phyloP scores from a whole-genome alignment of 1,139 yeast species.

The Saccharomyces hybrid region DNA sequence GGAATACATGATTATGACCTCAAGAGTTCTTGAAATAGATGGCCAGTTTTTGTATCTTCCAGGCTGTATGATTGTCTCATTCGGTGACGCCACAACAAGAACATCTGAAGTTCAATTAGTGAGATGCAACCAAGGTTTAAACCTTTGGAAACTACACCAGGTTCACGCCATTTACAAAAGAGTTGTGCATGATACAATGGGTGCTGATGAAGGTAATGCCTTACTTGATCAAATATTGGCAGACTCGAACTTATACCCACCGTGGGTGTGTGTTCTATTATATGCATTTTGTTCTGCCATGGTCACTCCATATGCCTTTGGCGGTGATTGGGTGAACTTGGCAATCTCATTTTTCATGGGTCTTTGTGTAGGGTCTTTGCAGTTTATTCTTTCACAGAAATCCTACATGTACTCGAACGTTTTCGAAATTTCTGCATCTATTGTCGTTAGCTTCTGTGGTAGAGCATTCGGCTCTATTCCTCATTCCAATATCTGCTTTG shows the following conservation, averaged over 20 bases:
- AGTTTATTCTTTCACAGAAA: conserved; percentile 71
- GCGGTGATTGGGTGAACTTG: conserved; percentile 84
- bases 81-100: conserved; percentile 88
- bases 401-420: conserved; percentile 84
- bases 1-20: conserved; percentile 85
- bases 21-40: conserved; percentile 81
- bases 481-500: conserved; percentile 65
- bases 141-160: conserved; percentile 70
- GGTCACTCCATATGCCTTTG: conserved; percentile 84
- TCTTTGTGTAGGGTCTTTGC: conserved; percentile 71
- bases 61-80: conserved; percentile 88
- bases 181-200: conserved; percentile 79
- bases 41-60: conserved; percentile 89
- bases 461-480: conserved; percentile 82
- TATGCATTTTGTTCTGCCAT: conserved; percentile 76
- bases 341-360: conserved; percentile 82
- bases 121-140: conserved; percentile 77
- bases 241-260: conserved; percentile 55
- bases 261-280: conserved; percentile 70
- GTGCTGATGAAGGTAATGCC: conserved; percentile 78
- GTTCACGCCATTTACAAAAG: conserved; percentile 78
- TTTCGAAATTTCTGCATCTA: conserved; percentile 84
- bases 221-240: conserved; percentile 61
- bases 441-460: conserved; percentile 78
- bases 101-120: conserved; percentile 90